Evolutionary conservation across 2,329 filamentous ascomycete genomes (phyloP).

Genomic region (Mycocentrospora acerina): DNA sequence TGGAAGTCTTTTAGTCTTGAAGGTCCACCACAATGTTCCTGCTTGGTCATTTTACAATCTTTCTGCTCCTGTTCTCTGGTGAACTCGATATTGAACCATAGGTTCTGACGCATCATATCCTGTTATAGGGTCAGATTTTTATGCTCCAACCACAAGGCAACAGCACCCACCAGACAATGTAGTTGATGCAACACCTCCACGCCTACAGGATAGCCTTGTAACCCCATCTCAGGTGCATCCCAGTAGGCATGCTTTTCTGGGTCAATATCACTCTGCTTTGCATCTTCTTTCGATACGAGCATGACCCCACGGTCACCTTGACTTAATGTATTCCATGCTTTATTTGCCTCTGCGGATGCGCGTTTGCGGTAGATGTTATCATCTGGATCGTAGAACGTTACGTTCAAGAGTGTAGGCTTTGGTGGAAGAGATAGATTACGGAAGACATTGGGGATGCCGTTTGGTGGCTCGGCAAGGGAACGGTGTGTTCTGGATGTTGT

Average conservation of each 20-base stretch:
- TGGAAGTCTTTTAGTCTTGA: neutral
- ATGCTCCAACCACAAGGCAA: neutral
- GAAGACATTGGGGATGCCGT: neutral
- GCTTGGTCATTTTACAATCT: neutral
- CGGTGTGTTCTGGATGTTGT: neutral
- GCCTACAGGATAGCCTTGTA: neutral
- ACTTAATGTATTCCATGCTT: neutral
- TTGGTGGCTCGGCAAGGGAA: neutral
- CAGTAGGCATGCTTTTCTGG: neutral
- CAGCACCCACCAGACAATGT: neutral
- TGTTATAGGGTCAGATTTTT: neutral
- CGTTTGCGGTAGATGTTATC: conserved; percentile 1
- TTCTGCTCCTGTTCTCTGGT: neutral
- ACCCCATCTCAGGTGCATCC: neutral
- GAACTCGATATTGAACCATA: neutral
- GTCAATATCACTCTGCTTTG: neutral
- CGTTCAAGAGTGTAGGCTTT: neutral
- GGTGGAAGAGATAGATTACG: neutral
- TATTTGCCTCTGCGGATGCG: conserved; percentile 1
- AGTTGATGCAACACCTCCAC: conserved; percentile 2
- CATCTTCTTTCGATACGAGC: conserved; percentile 1
- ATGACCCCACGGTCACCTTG: neutral
- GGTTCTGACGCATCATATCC: neutral
- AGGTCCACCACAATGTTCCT: neutral
- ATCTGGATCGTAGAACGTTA: neutral